Evolutionary conservation across 2,329 filamentous ascomycete genomes (phyloP).

Genomic region (Aspergillus versicolor): DNA sequence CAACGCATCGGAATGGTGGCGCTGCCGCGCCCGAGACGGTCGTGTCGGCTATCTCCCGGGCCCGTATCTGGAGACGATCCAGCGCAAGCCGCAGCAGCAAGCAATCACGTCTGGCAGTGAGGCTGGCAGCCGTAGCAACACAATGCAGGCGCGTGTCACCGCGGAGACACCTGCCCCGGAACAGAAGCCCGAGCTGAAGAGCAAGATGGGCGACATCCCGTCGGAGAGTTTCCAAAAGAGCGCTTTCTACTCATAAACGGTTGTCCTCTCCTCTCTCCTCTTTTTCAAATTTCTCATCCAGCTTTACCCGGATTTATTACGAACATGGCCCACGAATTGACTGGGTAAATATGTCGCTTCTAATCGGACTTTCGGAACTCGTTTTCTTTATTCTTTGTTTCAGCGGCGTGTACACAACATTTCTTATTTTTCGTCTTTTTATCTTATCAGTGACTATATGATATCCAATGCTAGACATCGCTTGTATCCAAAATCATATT

Average conservation of each 20-base stretch:
- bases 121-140: constrained; percentile 53
- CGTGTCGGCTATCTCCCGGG: constrained; percentile 88
- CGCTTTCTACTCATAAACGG: constrained; percentile 61
- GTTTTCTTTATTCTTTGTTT: neutral
- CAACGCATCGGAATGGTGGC: constrained; percentile 95
- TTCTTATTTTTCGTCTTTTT: neutral
- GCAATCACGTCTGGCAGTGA: constrained; percentile 42
- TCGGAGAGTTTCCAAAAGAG: constrained; percentile 72
- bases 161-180: constrained; percentile 22
- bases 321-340: neutral
- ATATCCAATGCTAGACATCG: constrained; percentile 9
- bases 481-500: neutral
- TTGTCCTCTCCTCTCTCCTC: neutral
- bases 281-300: neutral
- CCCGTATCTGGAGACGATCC: constrained; percentile 80
- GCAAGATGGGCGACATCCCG: constrained; percentile 63
- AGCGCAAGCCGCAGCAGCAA: constrained; percentile 51
- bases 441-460: neutral
- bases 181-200: constrained; percentile 53
- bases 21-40: constrained; percentile 85
- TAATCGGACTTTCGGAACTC: neutral
- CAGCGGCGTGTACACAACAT: neutral
- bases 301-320: constrained; percentile 2
- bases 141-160: constrained; percentile 45
- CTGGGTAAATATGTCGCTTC: neutral